A percentile compares a stretch with the other conserved stretches of the same genome.
These are phyloP conservation scores for Aspergillus tanneri DNA, from an alignment of 2,329 filamentous ascomycete species.

Conservation along the genomic window DNA sequence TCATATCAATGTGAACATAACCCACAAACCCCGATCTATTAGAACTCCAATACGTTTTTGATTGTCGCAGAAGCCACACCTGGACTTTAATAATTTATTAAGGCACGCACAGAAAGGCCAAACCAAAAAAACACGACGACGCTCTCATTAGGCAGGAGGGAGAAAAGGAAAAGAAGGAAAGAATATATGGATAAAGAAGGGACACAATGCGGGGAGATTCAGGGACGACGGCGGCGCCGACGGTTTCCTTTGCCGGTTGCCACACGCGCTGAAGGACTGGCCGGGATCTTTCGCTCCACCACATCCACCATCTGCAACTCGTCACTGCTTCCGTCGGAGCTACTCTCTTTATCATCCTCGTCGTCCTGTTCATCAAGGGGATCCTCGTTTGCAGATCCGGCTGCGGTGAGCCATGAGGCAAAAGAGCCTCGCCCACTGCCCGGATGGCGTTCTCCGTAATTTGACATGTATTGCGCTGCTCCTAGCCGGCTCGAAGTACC, in stretches of 20 bases:
- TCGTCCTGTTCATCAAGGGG: slow-evolving; percentile 21
- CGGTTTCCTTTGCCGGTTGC: slow-evolving; percentile 22
- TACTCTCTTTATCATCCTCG: slow-evolving; percentile 19
- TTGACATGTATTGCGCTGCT: slow-evolving; percentile 24
- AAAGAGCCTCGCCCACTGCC: slow-evolving; percentile 16
- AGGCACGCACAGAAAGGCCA: slow-evolving; percentile 8
- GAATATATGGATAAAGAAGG: slow-evolving; percentile 3
- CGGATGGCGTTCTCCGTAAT: slow-evolving; percentile 19
- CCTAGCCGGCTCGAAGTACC: slow-evolving; percentile 20
- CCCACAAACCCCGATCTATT: too few species aligned
- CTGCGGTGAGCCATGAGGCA: slow-evolving; percentile 16
- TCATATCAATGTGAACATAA: too few species aligned
- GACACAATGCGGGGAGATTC: slow-evolving; percentile 12
- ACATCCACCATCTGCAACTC: slow-evolving; percentile 35
- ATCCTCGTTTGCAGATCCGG: slow-evolving; percentile 18
- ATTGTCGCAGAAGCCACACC: background rate
- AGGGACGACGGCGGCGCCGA: slow-evolving; percentile 26
- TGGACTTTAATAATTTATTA: slow-evolving; percentile 3
- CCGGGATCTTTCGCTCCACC: slow-evolving; percentile 26
- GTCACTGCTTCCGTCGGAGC: slow-evolving; percentile 30
- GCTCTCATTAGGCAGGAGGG: slow-evolving; percentile 3
- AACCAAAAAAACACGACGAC: slow-evolving; percentile 6
- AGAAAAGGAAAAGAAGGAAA: background rate
- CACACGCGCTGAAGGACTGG: slow-evolving; percentile 22
- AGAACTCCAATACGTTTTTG: background rate